Conservation (phyloP, 345 rosid genomes). For the Toxicodendron radicans region DNA sequence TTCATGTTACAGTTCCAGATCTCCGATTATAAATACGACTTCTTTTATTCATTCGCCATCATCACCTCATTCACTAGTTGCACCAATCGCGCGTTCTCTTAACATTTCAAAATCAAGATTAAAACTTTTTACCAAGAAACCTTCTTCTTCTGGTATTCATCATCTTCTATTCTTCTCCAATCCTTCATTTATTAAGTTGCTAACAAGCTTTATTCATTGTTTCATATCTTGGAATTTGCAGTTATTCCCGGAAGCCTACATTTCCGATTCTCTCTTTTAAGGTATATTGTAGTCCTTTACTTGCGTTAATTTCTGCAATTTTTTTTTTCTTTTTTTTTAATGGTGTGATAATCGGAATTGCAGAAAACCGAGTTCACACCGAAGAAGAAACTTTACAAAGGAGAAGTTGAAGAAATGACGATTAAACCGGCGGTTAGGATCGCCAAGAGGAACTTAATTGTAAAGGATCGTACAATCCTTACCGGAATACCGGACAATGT, state of each 20-base stretch:
- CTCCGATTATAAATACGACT: slow-evolving; percentile 50
- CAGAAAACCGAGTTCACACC: slow-evolving; percentile 45
- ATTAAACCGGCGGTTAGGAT: slow-evolving; percentile 78
- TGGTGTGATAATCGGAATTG: slow-evolving; percentile 1
- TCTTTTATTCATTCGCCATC: slow-evolving; percentile 27
- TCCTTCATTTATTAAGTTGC: slow-evolving; percentile 1
- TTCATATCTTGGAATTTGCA: slow-evolving; percentile 48
- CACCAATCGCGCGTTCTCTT: slow-evolving; percentile 13
- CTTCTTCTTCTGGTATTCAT: slow-evolving; percentile 29
- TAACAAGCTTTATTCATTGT: slow-evolving; percentile 24
- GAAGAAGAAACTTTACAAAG: slow-evolving; percentile 25
- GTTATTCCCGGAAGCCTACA: slow-evolving; percentile 32
- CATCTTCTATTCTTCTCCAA: too few species aligned
- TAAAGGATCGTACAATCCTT: slow-evolving; percentile 58
- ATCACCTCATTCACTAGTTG: neutral
- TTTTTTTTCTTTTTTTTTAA: neutral
- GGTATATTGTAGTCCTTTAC: slow-evolving; percentile 34
- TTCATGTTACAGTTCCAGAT: slow-evolving; percentile 29
- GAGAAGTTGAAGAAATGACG: slow-evolving; percentile 52
- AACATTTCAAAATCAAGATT: slow-evolving; percentile 11
- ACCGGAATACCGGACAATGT: slow-evolving; percentile 77
- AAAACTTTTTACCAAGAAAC: slow-evolving; percentile 7
- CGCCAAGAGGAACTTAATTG: slow-evolving; percentile 59
- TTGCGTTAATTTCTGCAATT: neutral
- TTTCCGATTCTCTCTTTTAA: slow-evolving; percentile 38